phyloP scores from a whole-genome alignment of 768 basidiomycete genomes.

The Rhodotorula paludigena region DNA sequence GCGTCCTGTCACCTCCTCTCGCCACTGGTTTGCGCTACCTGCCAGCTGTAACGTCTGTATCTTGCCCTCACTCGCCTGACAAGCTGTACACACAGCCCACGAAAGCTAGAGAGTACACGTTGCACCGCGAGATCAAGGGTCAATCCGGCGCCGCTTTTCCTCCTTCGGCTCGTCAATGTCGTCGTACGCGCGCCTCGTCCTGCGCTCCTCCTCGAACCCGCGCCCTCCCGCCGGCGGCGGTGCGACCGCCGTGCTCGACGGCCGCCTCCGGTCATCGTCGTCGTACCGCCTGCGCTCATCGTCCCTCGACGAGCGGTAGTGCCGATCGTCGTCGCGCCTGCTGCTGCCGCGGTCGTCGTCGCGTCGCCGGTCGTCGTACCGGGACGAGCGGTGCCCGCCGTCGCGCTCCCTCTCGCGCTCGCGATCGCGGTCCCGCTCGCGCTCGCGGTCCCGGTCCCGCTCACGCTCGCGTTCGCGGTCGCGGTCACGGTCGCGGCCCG shows the following conservation, averaged over 20 bases:
- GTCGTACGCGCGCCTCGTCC: slow-evolving; percentile 17
- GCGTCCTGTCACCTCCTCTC: too few relatives aligned
- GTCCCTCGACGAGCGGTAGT: slow-evolving; percentile 39
- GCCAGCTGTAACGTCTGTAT: too few relatives aligned
- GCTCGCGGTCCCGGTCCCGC: slow-evolving; percentile 55
- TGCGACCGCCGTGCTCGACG: background rate
- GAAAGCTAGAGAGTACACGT: too few relatives aligned
- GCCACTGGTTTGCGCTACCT: too few relatives aligned
- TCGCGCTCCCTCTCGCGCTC: slow-evolving; percentile 56
- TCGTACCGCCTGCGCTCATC: slow-evolving; percentile 15
- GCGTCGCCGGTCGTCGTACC: slow-evolving; percentile 18
- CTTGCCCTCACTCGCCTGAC: too few relatives aligned
- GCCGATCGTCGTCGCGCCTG: slow-evolving; percentile 4
- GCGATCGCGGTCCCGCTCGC: slow-evolving; percentile 50
- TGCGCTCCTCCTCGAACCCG: background rate
- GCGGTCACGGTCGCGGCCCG: slow-evolving; percentile 30
- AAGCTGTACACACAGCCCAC: too few relatives aligned
- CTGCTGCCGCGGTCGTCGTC: too few relatives aligned
- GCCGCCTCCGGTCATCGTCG: background rate
- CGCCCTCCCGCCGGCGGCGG: background rate
- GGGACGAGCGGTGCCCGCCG: slow-evolving; percentile 45
- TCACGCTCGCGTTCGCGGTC: slow-evolving; percentile 1
- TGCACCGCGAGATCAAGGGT: too few relatives aligned
- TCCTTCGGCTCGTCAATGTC: slow-evolving; percentile 10
- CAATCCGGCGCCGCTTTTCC: slow-evolving; percentile 13